phyloP scores from a whole-genome alignment of 225 moss, liverwort and hornwort genomes.

The Thuidium tamariscinum region DNA sequence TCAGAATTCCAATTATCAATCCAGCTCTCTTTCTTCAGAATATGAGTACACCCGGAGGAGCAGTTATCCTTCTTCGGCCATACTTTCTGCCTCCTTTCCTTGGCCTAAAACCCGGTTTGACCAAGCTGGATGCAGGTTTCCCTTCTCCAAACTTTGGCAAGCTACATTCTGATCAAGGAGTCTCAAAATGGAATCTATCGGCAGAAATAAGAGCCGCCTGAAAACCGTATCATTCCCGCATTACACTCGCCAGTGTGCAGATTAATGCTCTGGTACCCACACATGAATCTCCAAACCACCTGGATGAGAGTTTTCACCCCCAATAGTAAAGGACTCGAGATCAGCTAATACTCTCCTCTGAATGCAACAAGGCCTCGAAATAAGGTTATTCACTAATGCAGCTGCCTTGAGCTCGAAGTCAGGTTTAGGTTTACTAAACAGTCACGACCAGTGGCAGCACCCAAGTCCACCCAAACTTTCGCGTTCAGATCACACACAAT shows the following conservation, averaged over 20 bases:
- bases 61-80: neutral
- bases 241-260: neutral
- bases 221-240: neutral
- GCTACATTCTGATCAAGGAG: neutral
- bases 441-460: slow-evolving; percentile 20
- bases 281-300: neutral
- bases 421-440: slow-evolving; percentile 1
- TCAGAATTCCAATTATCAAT: neutral
- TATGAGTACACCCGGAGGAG: neutral
- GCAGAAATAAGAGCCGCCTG: neutral
- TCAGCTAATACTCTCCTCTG: neutral
- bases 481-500: neutral
- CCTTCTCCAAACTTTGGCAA: neutral
- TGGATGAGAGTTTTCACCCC: neutral
- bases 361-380: neutral
- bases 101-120: neutral
- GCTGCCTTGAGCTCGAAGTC: slow-evolving; percentile 1
- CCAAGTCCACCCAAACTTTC: neutral
- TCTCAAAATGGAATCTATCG: neutral
- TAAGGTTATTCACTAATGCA: neutral
- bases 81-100: neutral
- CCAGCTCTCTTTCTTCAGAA: neutral
- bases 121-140: neutral
- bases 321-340: neutral
- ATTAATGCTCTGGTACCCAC: neutral